Evolutionary conservation across 257 asterid genomes (phyloP), one percentile per base, ranked within the genome.

Genomic region (Petunia secreta): DNA sequence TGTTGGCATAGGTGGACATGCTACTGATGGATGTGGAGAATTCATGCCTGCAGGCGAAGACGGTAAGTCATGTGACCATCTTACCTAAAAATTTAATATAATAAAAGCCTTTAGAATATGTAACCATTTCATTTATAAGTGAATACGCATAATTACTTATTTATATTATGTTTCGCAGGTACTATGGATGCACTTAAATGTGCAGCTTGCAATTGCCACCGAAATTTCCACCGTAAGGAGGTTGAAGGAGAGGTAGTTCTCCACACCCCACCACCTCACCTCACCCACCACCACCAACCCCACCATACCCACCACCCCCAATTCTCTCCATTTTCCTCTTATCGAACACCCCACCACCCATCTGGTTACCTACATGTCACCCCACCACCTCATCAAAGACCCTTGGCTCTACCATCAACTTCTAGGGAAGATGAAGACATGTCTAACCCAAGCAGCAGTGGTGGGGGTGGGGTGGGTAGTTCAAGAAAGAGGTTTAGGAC

Each of bases 151-250:
- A 4, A 38, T 63, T 46, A 68, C 8, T 57, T 11, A 13, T 1
- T 59, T 59, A 25, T 69, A 69, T 8, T 69, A 46, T 48, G 0
- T 50, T 1, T 3, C 14, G 1, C 1, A 73, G 78, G 78, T 73
- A 87, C 89, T 14, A 85, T 91, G 16, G 95, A 90, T 25, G 85
- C 91, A 2, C 91, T 93, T 37, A 82, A 65, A 82, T 93, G 97
- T 84, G 97, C 97, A 36, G 97, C 96, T 68, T 93, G 97, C 85
- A 78, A 63, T 75, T 93, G 97, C 89, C 97, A 92, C 90, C 94
- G 97, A 4, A 92, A 92, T 74, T 92, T 92, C 89, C 97, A 93
- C 94, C 90, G 97, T 5, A 88, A 89, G 52, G 97, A 90, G 55
- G 16, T 43, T 3, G 90, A 41, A 9, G 81, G 83, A 6, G 83